Percentiles rank a stretch among this genome's conserved stretches.
These are phyloP conservation scores for Limnanthes douglasii DNA, from an alignment of 345 rosid species.

Conservation along the genomic window DNA sequence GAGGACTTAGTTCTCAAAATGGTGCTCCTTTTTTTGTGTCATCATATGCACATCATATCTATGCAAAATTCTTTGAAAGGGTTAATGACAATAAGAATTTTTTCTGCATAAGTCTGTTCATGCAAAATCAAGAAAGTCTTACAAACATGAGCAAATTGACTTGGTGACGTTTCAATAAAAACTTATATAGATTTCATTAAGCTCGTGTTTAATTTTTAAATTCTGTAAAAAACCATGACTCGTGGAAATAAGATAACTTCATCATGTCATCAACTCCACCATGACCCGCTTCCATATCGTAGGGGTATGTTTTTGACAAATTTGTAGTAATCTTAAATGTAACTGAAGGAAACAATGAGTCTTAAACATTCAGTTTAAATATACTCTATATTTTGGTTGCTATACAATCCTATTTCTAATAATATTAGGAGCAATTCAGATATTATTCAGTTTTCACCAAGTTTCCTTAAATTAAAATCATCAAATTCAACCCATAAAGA, in stretches of 20 bases:
- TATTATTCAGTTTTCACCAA: too few species aligned
- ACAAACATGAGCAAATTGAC: neutral
- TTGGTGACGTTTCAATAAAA: neutral
- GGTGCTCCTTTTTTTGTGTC: conserved; percentile 95
- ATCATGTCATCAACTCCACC: conserved; percentile 99
- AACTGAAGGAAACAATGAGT: neutral
- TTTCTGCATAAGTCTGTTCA: conserved; percentile 78
- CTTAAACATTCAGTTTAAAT: neutral
- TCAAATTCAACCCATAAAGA: too few species aligned
- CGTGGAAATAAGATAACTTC: conserved; percentile 82
- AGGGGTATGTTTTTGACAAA: conserved; percentile 60
- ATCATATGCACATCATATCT: conserved; percentile 78
- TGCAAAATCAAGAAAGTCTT: neutral
- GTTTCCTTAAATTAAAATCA: too few species aligned
- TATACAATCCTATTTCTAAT: too few species aligned
- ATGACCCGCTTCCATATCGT: conserved; percentile 80
- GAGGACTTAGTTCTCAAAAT: conserved; percentile 84
- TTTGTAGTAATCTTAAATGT: conserved; percentile 42
- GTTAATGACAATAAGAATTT: conserved; percentile 74
- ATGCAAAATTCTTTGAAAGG: conserved; percentile 91
- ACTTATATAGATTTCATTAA: conserved; percentile 86
- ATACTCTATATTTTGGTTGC: too few species aligned
- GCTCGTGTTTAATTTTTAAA: conserved; percentile 59
- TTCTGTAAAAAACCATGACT: conserved; percentile 90
- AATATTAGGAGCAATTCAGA: too few species aligned